Percentiles rank a stretch among this genome's conserved stretches.
Conservation (phyloP, 345 rosid genomes). For the Xanthoceras sorbifolium region DNA sequence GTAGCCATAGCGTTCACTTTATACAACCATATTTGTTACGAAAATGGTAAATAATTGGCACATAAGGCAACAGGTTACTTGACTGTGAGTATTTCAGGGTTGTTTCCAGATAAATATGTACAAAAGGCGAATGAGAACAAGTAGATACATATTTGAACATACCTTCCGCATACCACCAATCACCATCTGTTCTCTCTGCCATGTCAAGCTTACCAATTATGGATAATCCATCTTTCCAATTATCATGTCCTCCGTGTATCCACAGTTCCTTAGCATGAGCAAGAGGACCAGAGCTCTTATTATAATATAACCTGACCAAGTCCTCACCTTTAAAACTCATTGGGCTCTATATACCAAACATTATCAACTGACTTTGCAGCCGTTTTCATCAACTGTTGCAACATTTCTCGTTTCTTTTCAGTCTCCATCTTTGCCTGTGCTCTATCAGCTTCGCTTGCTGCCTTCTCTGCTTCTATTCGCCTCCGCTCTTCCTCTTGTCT, state of each 20-base stretch:
- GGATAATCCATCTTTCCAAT: conserved; percentile 77
- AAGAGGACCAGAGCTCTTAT: conserved; percentile 76
- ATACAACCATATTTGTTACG: too few relatives aligned
- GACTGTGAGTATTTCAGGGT: too few relatives aligned
- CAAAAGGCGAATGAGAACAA: neutral
- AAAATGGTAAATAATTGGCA: too few relatives aligned
- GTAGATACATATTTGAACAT: conserved; percentile 12
- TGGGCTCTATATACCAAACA: conserved; percentile 79
- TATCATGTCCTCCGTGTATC: conserved; percentile 90
- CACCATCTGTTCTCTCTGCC: conserved; percentile 49
- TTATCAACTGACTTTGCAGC: conserved; percentile 51
- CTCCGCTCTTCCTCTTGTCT: conserved; percentile 75
- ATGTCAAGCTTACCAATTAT: conserved; percentile 58
- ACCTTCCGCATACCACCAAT: conserved; percentile 94
- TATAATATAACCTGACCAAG: conserved; percentile 60
- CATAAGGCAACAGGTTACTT: too few relatives aligned
- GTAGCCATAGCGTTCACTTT: too few relatives aligned
- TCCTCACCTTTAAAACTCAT: conserved; percentile 57
- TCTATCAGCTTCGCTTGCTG: conserved; percentile 76
- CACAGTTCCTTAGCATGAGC: conserved; percentile 66
- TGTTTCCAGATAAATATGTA: too few relatives aligned
- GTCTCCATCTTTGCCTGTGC: conserved; percentile 69
- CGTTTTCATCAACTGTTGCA: conserved; percentile 48
- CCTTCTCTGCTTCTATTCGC: conserved; percentile 64
- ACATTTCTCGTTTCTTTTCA: conserved; percentile 46